Base-by-base conservation (phyloP, 106 monocot species). In the Dioscorea dumetorum region DNA sequence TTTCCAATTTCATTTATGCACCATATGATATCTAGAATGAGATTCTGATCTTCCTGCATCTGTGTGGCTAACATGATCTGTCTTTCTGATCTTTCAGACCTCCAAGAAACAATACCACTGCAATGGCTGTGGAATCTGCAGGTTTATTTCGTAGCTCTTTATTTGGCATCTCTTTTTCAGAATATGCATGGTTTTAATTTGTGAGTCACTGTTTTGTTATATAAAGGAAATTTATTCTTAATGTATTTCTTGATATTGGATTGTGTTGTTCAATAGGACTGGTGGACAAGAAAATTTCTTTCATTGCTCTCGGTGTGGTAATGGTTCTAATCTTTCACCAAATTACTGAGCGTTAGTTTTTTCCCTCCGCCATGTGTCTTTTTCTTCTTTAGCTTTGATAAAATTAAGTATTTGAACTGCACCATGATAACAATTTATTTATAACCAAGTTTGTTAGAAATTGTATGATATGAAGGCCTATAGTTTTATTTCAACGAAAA, bases 81-180 rank as follows among this genome's bases (percentile, higher is more conserved):
- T 9, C 51, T 56, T 62, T 57, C 4, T 49, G n/a, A 51, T 14
- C 35, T 71, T 67, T 48, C 67, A 87, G 87, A 77, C 57, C 6
- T 83, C 83, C n/a, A 87, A 87, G 64, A 73, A 79, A 57, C 87
- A 87, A 54, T 87, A 83, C 62, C 87, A 87, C 59, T 87, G 87
- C 76, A 74, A 83, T 61, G 83, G 80, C 53, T 87, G 87, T 63
- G 83, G 83, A 63, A 87, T 87, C 17, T 87, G 87, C 71, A 83
- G 87, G 87, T 87, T 28, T 54, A 57, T 1, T 76, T 12, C 33
- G 16, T 21, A 24, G 28, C 18, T 8, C 50, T 67, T 14, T 50
- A 3, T 22, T 22, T 24, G n/a, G n/a, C 12, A 11, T 23, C 22
- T 8, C 17, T 52, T 52, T 67, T n/a, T 50, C 3, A 34, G 3